These are phyloP conservation scores for Ploettnerulaceae sp. DNA, from an alignment of 2,329 filamentous ascomycete species.

Conservation along the genomic window DNA sequence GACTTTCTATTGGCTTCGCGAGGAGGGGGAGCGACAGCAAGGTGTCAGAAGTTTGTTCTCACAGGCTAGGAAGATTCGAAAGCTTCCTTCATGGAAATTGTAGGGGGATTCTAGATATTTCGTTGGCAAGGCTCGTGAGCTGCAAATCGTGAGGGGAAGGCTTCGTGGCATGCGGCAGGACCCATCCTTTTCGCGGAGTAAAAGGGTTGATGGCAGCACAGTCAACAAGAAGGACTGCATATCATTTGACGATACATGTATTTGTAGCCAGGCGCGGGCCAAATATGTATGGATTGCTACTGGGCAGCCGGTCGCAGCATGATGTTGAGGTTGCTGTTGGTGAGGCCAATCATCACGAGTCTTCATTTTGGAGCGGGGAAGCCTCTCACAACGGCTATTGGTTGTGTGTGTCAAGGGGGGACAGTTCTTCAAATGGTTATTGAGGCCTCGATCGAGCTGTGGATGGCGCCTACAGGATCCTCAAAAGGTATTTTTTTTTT, in stretches of 20 bases:
- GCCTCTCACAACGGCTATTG: constrained; percentile 16
- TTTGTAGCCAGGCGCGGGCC: constrained; percentile 7
- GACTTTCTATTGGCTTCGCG: constrained; percentile 10
- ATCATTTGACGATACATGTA: neutral
- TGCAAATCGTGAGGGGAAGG: constrained; percentile 10
- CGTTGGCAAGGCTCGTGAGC: constrained; percentile 13
- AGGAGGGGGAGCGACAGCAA: neutral
- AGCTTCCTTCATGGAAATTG: neutral
- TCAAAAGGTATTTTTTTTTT: too few species aligned
- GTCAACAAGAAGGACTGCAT: constrained; percentile 14
- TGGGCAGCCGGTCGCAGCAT: constrained; percentile 22
- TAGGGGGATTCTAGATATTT: constrained; percentile 9
- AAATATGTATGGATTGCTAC: constrained; percentile 10
- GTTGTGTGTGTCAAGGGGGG: constrained; percentile 25
- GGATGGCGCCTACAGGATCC: too few species aligned
- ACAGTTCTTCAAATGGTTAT: constrained; percentile 13
- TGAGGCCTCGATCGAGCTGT: too few species aligned
- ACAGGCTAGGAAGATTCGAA: too few species aligned
- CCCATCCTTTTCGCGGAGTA: constrained; percentile 11
- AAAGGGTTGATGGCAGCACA: constrained; percentile 7
- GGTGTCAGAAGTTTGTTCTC: too few species aligned
- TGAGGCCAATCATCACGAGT: constrained; percentile 24
- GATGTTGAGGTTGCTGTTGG: constrained; percentile 21
- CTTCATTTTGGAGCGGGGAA: constrained; percentile 24
- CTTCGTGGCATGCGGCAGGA: constrained; percentile 16